Base-by-base conservation (phyloP, 2,329 filamentous ascomycete species). In the Ascochyta koolunga region DNA sequence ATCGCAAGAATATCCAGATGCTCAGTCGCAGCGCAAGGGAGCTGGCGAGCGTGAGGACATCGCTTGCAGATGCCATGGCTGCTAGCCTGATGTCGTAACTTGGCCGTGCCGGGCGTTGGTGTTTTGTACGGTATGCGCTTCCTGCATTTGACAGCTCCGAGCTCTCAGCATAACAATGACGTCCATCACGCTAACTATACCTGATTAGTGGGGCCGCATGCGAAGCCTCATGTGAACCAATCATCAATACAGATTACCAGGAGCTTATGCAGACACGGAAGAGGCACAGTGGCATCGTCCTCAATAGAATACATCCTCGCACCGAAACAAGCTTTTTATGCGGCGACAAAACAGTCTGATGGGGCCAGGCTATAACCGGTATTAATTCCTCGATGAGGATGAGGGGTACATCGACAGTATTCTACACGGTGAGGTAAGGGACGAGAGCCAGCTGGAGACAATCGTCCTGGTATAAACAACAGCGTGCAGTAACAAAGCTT, bases 1-100 rank as follows among this genome's bases (percentile, higher is more conserved):
- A 87, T 78, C 86, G 77, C 45, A 89, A 69, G 67, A 88, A 88
- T 52, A 86, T 70, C 67, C 83, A 86, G 15, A 81, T 77, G 27
- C 76, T 68, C 4, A 80, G 45, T 50, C 84, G 79, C 44, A 86
- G 68, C 10, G 73, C 77, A 32, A 84, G 64, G 25, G 86, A 86
- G 56, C 75, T 78, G 41, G 69, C 46, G 32, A 71, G 64, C 22
- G 73, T 71, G 42, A 75, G 62, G 39, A 69, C 57, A 49, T 76
- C 68, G 54, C 69, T 72, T 54, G 58, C 59, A 37, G 70, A 72
- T 41, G 67, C 67, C 73, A 76, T 76, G 39, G 53, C 57, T 54
- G 54, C 41, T 54, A 54, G 36, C 51, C 51, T 32, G 33, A 50
- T 49, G 19, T 50, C 41, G 51, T 41, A 45, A 46, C 51, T 45